These are phyloP conservation scores for Paspalum vaginatum DNA, from an alignment of 176 grass and related monocot species.

Conservation along the genomic window DNA sequence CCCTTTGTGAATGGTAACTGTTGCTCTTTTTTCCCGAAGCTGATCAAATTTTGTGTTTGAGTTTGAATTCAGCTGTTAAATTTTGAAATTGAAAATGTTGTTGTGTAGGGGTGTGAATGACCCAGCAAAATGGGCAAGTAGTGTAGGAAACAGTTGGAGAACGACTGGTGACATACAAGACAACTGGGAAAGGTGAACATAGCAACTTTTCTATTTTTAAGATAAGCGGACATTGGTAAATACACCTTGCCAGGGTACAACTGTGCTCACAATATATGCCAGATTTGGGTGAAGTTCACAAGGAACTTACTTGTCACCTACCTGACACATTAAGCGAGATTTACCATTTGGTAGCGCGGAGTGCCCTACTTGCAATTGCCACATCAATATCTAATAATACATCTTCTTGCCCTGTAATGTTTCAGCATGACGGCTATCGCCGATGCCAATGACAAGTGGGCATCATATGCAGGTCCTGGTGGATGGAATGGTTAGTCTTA, in stretches of 20 bases:
- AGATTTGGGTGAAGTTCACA: neutral
- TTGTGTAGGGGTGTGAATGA: constrained; percentile 53
- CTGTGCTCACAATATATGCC: neutral
- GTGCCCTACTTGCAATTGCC: neutral
- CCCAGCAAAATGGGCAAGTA: constrained; percentile 61
- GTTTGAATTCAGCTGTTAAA: neutral
- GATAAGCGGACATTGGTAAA: neutral
- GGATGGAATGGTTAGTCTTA: constrained; percentile 72
- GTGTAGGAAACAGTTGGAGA: constrained; percentile 72
- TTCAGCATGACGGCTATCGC: constrained; percentile 55
- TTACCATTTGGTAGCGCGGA: neutral
- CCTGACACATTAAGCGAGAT: neutral
- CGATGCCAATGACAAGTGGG: constrained; percentile 54
- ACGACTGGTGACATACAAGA: constrained; percentile 69
- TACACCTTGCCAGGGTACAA: neutral
- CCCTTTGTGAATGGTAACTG: constrained; percentile 58
- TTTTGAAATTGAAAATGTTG: constrained; percentile 1
- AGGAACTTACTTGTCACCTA: neutral
- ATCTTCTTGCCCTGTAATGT: neutral
- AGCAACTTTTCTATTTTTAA: neutral
- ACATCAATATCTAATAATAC: neutral
- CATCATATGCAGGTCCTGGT: constrained; percentile 64
- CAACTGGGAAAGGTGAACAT: constrained; percentile 51
- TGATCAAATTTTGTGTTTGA: neutral
- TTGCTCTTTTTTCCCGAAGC: neutral